These are phyloP conservation scores for Pisolithus sp. DNA, from an alignment of 768 basidiomycete genomes.

Conservation along the genomic window DNA sequence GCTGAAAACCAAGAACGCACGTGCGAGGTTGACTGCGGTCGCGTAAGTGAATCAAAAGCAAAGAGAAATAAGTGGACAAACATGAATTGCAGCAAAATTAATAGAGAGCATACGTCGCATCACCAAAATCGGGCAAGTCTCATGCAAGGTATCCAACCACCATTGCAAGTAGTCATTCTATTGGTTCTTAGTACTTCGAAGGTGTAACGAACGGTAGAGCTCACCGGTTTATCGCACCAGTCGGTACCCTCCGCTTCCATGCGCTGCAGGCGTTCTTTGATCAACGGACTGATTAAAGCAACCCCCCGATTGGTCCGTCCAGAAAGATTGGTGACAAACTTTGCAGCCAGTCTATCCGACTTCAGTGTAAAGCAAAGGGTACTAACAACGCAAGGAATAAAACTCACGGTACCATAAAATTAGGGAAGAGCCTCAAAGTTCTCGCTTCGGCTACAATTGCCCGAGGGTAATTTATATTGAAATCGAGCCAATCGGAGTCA, in stretches of 20 bases:
- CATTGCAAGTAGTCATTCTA: neutral
- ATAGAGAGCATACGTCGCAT: neutral
- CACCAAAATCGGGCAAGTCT: neutral
- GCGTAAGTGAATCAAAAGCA: neutral
- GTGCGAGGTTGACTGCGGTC: neutral
- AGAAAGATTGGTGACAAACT: neutral
- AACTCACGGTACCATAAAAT: neutral
- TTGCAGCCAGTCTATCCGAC: neutral
- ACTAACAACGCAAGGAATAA: neutral
- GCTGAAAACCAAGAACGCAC: neutral
- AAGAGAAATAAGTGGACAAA: conserved; percentile 2
- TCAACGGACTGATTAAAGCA: neutral
- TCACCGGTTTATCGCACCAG: neutral
- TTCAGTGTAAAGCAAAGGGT: neutral
- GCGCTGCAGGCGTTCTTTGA: neutral
- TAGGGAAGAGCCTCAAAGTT: neutral
- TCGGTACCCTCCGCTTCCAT: neutral
- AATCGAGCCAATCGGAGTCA: neutral
- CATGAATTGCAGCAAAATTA: conserved; percentile 8
- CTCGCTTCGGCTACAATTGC: neutral
- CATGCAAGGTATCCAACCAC: neutral
- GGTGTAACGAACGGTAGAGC: neutral
- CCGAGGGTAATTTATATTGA: neutral
- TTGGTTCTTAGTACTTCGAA: neutral
- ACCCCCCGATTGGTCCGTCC: neutral